These are phyloP conservation scores for Pestalotiopsis sp. DNA, from an alignment of 2,329 filamentous ascomycete species.

Conservation along the genomic window DNA sequence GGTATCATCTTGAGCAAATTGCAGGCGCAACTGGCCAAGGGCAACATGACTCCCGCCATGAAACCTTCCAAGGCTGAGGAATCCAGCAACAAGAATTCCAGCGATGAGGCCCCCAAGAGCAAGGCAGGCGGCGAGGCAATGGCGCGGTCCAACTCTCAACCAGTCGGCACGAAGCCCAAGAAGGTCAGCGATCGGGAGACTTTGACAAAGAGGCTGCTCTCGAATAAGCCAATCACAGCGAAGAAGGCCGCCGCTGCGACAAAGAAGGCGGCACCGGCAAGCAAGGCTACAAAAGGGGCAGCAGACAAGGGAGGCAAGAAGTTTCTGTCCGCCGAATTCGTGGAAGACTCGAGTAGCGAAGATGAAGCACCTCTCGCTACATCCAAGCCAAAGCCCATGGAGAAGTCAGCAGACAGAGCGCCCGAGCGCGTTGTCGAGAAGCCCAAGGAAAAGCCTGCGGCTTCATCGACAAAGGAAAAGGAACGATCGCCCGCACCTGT, in stretches of 20 bases:
- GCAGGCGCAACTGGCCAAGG: constrained; percentile 60
- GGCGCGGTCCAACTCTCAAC: constrained; percentile 55
- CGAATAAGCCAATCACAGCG: constrained; percentile 34
- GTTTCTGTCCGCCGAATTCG: constrained; percentile 58
- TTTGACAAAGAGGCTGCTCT: constrained; percentile 59
- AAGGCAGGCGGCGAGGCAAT: constrained; percentile 44
- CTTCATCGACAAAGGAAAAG: constrained; percentile 26
- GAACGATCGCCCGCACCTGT: constrained; percentile 23
- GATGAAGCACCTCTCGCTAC: constrained; percentile 46
- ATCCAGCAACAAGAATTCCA: constrained; percentile 42
- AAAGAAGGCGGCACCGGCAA: constrained; percentile 43
- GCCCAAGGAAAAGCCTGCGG: constrained; percentile 11
- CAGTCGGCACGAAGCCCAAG: constrained; percentile 56
- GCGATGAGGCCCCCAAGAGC: constrained; percentile 37
- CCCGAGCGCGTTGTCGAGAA: constrained; percentile 19
- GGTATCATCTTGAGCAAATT: constrained; percentile 65
- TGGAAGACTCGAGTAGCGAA: constrained; percentile 58
- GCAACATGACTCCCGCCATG: constrained; percentile 47
- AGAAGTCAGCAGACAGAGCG: constrained; percentile 21
- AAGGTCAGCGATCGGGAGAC: constrained; percentile 57
- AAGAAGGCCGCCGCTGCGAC: constrained; percentile 37
- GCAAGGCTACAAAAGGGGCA: constrained; percentile 42
- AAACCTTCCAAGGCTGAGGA: constrained; percentile 47
- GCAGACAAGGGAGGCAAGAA: constrained; percentile 42
- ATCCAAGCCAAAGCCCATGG: constrained; percentile 33